Evolutionary conservation across 768 basidiomycete genomes (phyloP).

Genomic region (Mycena haematopus): DNA sequence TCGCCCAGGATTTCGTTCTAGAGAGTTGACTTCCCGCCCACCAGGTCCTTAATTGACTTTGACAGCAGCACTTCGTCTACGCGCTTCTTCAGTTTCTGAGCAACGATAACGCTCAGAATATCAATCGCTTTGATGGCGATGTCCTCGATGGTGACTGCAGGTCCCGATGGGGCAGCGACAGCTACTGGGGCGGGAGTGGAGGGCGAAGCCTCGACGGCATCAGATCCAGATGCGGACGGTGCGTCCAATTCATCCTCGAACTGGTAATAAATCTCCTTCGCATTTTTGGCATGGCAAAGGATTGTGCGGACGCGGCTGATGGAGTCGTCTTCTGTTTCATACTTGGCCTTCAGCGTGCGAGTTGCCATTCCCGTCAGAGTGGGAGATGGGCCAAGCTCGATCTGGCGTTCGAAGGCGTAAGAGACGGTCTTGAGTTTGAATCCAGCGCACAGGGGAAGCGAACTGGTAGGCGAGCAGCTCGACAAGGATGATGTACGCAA

Average conservation of each 20-base stretch:
- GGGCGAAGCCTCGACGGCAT: constrained; percentile 41
- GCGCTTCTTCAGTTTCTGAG: constrained; percentile 98
- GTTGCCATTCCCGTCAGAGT: constrained; percentile 95
- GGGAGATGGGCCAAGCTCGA: constrained; percentile 96
- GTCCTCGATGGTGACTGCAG: constrained; percentile 83
- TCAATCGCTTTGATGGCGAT: constrained; percentile 91
- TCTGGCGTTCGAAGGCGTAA: constrained; percentile 93
- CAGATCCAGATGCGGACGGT: constrained; percentile 45
- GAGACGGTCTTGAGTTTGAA: constrained; percentile 96
- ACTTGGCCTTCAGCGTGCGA: constrained; percentile 91
- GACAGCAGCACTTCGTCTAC: constrained; percentile 86
- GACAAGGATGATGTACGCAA: constrained; percentile 95
- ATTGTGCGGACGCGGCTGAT: constrained; percentile 79
- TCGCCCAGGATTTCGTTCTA: constrained; percentile 99
- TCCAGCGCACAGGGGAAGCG: constrained; percentile 98
- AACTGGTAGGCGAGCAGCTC: constrained; percentile 98
- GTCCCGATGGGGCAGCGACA: constrained; percentile 58
- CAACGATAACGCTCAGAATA: constrained; percentile 85
- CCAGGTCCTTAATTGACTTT: constrained; percentile 98
- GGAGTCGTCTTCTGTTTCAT: constrained; percentile 89
- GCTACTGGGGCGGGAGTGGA: constrained; percentile 49
- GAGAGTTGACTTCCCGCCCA: constrained; percentile 97
- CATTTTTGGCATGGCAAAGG: constrained; percentile 93
- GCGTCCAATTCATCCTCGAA: constrained; percentile 85
- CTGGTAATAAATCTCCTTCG: constrained; percentile 97